Base-by-base conservation (phyloP, 768 basidiomycete species). In the Auricularia cornea region DNA sequence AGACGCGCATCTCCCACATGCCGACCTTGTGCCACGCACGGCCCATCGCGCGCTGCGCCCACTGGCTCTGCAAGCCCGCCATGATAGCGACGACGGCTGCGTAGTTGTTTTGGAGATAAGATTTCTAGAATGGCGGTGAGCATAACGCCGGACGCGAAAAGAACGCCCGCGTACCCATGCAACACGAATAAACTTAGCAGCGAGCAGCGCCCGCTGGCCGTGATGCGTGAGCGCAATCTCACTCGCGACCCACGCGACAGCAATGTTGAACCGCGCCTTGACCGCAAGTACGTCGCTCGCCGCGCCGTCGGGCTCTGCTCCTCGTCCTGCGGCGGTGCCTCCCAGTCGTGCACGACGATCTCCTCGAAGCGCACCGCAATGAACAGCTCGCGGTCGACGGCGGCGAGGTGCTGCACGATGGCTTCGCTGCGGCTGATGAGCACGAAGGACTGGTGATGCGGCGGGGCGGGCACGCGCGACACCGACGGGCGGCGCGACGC, bases 301-400 rank as follows among this genome's bases (percentile, higher is more conserved):
- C 79, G 12, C 81, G 77, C 93, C 20, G 90, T 79, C 26, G 90
- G 82, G 67, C 90, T 82, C 12, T 84, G 81, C 2, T 57, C 23
- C 6, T 56, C 54, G 61, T 84, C 72, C 32, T 80, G 87, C 62
- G 83, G 79, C 59, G 81, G 80, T 10, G 79, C 78, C 72, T 81
- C 79, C 87, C 87, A 89, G 41, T 89, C 85, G 52, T 66, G 63
- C 59, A 84, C 82, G 64, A 92, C 85, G 23, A 94, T 79, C 69
- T 96, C 94, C 69, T 94, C 91, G 70, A 94, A 94, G 68, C 87
- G 88, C 72, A 96, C 81, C 14, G 83, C 82, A 73, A 90, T 85
- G 72, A 94, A 92, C 62, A 95, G 75, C 68, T 95, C 92, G 30
- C 90, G 82, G 66, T 96, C 93, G 66, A 96, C 92, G 81, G 92